These are phyloP conservation scores for Xylaria castorea DNA, from an alignment of 495 filamentous ascomycete genomes.

Conservation along the genomic window DNA sequence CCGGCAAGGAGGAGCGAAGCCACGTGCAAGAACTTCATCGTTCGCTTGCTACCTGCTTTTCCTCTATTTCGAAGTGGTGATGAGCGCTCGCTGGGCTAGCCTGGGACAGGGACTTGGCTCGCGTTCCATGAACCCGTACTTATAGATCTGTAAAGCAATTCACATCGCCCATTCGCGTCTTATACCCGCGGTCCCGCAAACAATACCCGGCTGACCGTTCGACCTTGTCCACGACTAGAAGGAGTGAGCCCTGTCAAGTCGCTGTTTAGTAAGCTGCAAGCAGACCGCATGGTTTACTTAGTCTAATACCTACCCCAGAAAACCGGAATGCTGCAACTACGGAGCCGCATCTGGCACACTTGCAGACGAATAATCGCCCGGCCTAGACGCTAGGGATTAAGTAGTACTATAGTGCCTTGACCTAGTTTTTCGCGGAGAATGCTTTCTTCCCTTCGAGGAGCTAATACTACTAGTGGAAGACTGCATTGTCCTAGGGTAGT, in stretches of 20 bases:
- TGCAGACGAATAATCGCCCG: not conserved
- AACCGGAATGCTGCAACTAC: not conserved
- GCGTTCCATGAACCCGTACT: conserved; percentile 1
- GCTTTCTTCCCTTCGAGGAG: not conserved
- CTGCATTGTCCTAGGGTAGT: not conserved
- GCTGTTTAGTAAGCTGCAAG: not conserved
- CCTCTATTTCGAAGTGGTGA: not conserved
- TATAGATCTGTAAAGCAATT: conserved; percentile 11
- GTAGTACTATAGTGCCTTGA: not conserved
- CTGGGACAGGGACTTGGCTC: not conserved
- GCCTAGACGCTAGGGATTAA: not conserved
- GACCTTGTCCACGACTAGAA: conserved; percentile 1
- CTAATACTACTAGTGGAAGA: not conserved
- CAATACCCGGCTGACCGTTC: not conserved
- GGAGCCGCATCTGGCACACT: not conserved
- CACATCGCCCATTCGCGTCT: not conserved
- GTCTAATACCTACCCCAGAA: conserved; percentile 7
- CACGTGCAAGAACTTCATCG: conserved; percentile 14
- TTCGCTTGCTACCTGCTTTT: not conserved
- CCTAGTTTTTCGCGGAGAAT: not conserved
- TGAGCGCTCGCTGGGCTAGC: not conserved
- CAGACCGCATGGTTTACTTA: not conserved
- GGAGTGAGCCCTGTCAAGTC: not conserved
- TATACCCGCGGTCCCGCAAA: not conserved
- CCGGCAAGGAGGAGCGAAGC: conserved; percentile 22